phyloP scores from a whole-genome alignment of 352 stramenopile genomes.

The Globisporangium nunn region DNA sequence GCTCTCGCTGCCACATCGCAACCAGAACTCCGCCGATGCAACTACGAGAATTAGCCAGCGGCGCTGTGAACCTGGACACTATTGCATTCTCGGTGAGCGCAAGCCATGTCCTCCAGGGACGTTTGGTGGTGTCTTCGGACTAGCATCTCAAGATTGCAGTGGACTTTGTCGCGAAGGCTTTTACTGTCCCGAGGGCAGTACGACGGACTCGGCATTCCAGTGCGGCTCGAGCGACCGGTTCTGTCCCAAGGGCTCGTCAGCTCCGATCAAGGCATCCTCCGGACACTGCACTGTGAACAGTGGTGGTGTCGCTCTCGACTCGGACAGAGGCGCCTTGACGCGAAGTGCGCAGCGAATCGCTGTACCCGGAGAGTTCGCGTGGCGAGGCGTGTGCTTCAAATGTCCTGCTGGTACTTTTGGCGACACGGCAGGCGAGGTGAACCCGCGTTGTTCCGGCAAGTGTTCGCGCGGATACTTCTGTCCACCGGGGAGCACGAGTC shows the following conservation, averaged over 20 bases:
- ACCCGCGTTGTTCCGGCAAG: slow-evolving; percentile 38
- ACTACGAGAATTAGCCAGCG: slow-evolving; percentile 35
- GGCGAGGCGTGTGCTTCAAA: slow-evolving; percentile 38
- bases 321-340: slow-evolving; percentile 10
- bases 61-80: slow-evolving; percentile 60
- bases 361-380: slow-evolving; percentile 45
- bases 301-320: background rate
- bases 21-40: slow-evolving; percentile 21
- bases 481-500: slow-evolving; percentile 33
- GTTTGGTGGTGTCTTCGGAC: slow-evolving; percentile 29
- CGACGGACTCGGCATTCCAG: slow-evolving; percentile 5
- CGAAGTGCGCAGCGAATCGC: slow-evolving; percentile 25
- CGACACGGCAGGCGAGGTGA: slow-evolving; percentile 23
- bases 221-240: slow-evolving; percentile 25
- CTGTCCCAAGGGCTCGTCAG: slow-evolving; percentile 22
- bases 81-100: slow-evolving; percentile 58
- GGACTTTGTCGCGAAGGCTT: slow-evolving; percentile 29
- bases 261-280: slow-evolving; percentile 7
- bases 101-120: slow-evolving; percentile 57
- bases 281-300: slow-evolving; percentile 29
- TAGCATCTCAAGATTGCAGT: slow-evolving; percentile 25
- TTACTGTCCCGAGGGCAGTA: slow-evolving; percentile 31
- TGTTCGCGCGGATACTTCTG: slow-evolving; percentile 73
- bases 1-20: slow-evolving; percentile 5
- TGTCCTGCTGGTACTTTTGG: slow-evolving; percentile 70